Percentiles rank a stretch among this genome's conserved stretches.
Conservation (phyloP, 345 rosid species). For the Clausena lansium region DNA sequence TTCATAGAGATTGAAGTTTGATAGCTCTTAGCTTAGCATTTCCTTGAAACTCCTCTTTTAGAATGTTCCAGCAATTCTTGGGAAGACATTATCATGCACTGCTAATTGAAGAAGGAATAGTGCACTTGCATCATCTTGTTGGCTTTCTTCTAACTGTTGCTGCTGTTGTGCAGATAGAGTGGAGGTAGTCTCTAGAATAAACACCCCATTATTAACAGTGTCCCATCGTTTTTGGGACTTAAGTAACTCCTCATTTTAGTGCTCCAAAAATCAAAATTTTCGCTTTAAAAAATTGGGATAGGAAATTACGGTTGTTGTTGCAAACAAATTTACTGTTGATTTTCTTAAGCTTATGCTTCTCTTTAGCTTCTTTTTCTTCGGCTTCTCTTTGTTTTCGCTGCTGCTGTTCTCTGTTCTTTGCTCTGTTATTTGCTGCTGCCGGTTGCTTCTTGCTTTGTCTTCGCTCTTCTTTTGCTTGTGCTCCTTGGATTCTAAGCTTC, state of each 20-base stretch:
- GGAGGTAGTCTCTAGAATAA: not conserved
- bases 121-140: not conserved
- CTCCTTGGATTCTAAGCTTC: no score
- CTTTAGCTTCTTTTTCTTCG: no score
- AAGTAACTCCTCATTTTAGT: not conserved
- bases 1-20: not conserved
- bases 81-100: not conserved
- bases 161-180: not conserved
- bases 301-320: no score
- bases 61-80: not conserved
- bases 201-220: not conserved
- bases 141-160: not conserved
- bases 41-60: not conserved
- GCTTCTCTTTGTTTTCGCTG: no score
- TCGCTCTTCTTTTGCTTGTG: no score
- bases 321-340: no score
- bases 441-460: no score
- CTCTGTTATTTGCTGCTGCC: no score
- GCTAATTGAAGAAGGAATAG: not conserved
- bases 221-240: not conserved
- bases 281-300: no score
- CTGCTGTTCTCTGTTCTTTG: no score
- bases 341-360: no score
- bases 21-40: not conserved
- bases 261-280: not conserved